phyloP scores from a whole-genome alignment of 2,329 filamentous ascomycete species.

The Arthroderma uncinatum region DNA sequence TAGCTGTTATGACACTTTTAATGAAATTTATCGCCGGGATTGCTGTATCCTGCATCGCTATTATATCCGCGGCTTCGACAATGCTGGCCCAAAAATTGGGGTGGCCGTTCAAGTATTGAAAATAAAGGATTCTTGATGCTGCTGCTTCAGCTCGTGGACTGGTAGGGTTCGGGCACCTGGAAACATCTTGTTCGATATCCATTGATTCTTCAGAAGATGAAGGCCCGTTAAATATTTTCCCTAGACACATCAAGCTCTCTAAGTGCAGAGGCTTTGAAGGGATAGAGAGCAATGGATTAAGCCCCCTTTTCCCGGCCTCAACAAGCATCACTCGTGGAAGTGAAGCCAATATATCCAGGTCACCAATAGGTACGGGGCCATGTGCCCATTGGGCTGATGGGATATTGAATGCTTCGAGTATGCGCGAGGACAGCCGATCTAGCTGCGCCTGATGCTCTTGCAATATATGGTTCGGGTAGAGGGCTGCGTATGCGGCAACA shows the following conservation, averaged over 20 bases:
- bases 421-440: constrained; percentile 37
- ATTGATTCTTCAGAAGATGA: constrained; percentile 20
- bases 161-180: constrained; percentile 26
- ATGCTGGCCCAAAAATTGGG: constrained; percentile 43
- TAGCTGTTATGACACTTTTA: constrained; percentile 42
- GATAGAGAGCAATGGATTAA: constrained; percentile 39
- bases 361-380: constrained; percentile 43
- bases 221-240: constrained; percentile 47
- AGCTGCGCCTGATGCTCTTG: constrained; percentile 31
- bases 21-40: constrained; percentile 45
- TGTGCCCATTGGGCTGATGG: constrained; percentile 42
- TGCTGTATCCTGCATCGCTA: constrained; percentile 47
- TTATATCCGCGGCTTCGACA: constrained; percentile 43
- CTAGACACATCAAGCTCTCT: constrained; percentile 45
- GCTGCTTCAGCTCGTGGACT: constrained; percentile 38
- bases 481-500: constrained; percentile 45
- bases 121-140: constrained; percentile 46
- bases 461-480: constrained; percentile 46
- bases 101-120: constrained; percentile 43
- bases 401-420: constrained; percentile 37
- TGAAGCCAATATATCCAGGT: constrained; percentile 47
- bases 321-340: constrained; percentile 45
- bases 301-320: constrained; percentile 30
- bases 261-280: constrained; percentile 43
- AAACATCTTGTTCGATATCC: constrained; percentile 20